A percentile compares a stretch with the other conserved stretches of the same genome.
Evolutionary conservation across 2,329 filamentous ascomycete species (phyloP).

Genomic region (Microcyclosporella mali): DNA sequence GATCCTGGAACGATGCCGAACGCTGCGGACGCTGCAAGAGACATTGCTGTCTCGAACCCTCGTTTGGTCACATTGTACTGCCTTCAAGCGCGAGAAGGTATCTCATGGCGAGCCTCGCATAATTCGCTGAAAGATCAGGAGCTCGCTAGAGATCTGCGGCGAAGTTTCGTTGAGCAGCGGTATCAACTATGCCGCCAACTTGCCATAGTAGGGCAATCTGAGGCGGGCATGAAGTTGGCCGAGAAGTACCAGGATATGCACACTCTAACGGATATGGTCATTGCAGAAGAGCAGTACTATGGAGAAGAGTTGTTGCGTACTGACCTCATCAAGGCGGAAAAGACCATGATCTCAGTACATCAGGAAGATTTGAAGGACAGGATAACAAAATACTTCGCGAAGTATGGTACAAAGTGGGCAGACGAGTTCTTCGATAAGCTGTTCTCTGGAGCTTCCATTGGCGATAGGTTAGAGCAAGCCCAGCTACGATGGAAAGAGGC

Average conservation of each 20-base stretch:
- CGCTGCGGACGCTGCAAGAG: constrained; percentile 34
- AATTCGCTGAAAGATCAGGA: constrained; percentile 43
- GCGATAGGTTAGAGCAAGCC: constrained; percentile 60
- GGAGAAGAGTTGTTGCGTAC: constrained; percentile 28
- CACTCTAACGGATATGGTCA: constrained; percentile 51
- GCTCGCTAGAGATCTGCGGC: constrained; percentile 44
- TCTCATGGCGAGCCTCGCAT: constrained; percentile 52
- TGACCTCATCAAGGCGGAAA: constrained; percentile 4
- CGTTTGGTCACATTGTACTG: constrained; percentile 54
- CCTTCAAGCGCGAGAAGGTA: constrained; percentile 54
- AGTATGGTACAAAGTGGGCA: constrained; percentile 61
- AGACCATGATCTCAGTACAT: constrained; percentile 29
- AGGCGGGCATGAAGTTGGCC: constrained; percentile 54
- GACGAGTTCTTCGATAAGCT: constrained; percentile 75
- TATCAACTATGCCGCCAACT: constrained; percentile 38
- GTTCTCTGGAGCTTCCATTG: constrained; percentile 54
- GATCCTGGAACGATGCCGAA: constrained; percentile 23
- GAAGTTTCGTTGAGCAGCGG: constrained; percentile 37
- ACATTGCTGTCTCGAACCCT: constrained; percentile 47
- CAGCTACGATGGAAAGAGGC: constrained; percentile 59
- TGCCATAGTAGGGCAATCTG: constrained; percentile 47
- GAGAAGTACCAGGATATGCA: constrained; percentile 58
- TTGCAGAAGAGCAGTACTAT: constrained; percentile 39
- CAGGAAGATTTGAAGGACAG: constrained; percentile 37
- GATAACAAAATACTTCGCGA: constrained; percentile 52